Conservation (phyloP, 768 basidiomycete genomes). For the Chalciporus piperatus region DNA sequence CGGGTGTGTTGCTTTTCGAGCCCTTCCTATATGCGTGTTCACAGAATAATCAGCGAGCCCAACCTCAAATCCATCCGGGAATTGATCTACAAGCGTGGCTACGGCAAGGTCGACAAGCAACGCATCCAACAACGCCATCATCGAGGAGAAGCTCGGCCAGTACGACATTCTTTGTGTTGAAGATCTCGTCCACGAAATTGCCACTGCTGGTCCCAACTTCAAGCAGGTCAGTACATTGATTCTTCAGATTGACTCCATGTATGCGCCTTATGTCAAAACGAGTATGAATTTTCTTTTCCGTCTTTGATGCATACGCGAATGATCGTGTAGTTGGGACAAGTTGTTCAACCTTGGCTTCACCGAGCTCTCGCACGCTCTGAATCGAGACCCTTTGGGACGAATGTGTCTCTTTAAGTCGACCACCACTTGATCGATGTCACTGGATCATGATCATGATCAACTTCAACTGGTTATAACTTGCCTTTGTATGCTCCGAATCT, state of each 20-base stretch:
- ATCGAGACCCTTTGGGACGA: too few relatives aligned
- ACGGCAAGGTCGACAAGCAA: conserved; percentile 97
- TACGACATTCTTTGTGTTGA: conserved; percentile 96
- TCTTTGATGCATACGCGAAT: neutral
- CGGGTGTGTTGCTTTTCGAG: conserved; percentile 53
- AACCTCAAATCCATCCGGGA: conserved; percentile 97
- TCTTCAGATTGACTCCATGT: conserved; percentile 12
- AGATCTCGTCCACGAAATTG: conserved; percentile 96
- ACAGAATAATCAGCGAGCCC: conserved; percentile 61
- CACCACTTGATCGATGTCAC: neutral
- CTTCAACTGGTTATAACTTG: neutral
- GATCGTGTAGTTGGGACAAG: too few relatives aligned
- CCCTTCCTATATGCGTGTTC: neutral
- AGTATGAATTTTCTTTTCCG: conserved; percentile 19
- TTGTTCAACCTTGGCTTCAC: too few relatives aligned
- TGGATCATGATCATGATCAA: neutral
- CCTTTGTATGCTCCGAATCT: too few relatives aligned
- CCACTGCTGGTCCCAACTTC: conserved; percentile 96
- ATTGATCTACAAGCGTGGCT: conserved; percentile 98
- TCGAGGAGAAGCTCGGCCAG: conserved; percentile 88
- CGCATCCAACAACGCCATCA: conserved; percentile 93
- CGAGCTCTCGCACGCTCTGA: too few relatives aligned
- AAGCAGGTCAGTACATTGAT: conserved; percentile 70
- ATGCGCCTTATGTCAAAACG: conserved; percentile 27
- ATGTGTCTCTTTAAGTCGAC: neutral